A percentile compares a stretch with the other conserved stretches of the same genome.
These are phyloP conservation scores for Plenodomus biglobosus DNA, from an alignment of 2,329 filamentous ascomycete species.

Conservation along the genomic window DNA sequence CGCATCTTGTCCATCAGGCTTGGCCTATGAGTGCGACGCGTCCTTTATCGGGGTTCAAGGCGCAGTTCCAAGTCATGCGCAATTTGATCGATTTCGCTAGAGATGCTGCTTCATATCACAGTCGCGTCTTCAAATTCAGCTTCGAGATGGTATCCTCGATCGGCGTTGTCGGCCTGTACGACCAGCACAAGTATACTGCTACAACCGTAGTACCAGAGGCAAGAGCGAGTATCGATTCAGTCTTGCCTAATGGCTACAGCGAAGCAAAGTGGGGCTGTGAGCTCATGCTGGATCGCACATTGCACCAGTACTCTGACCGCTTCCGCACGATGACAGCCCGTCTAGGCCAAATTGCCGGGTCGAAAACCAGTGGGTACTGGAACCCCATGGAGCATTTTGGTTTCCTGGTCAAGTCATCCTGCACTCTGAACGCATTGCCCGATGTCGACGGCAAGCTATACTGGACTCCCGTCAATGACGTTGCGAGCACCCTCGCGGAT, in stretches of 20 bases:
- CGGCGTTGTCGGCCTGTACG: slow-evolving; percentile 37
- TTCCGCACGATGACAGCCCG: slow-evolving; percentile 52
- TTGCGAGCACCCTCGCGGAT: slow-evolving; percentile 41
- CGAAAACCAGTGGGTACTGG: slow-evolving; percentile 55
- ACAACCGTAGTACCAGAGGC: slow-evolving; percentile 48
- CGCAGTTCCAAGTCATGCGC: slow-evolving; percentile 54
- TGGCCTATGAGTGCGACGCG: slow-evolving; percentile 60
- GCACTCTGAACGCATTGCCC: slow-evolving; percentile 49
- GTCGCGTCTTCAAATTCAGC: slow-evolving; percentile 19
- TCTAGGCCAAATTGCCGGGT: slow-evolving; percentile 57
- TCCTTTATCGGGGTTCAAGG: slow-evolving; percentile 53
- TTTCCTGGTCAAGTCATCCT: slow-evolving; percentile 54
- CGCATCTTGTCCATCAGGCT: slow-evolving; percentile 57
- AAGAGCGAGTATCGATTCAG: slow-evolving; percentile 42
- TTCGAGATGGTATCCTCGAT: slow-evolving; percentile 50
- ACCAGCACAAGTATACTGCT: slow-evolving; percentile 23
- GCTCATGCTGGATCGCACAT: slow-evolving; percentile 52
- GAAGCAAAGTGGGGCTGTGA: slow-evolving; percentile 58
- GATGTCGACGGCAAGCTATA: slow-evolving; percentile 1
- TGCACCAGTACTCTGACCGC: slow-evolving; percentile 45
- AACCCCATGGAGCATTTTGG: slow-evolving; percentile 56
- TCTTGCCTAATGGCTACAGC: slow-evolving; percentile 52
- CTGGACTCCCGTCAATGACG: slow-evolving; percentile 53
- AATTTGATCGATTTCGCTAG: slow-evolving; percentile 52
- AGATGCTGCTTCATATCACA: slow-evolving; percentile 23